Evolutionary conservation across 2,329 filamentous ascomycete genomes (phyloP).

Genomic region (Pseudocercospora fijiensis): DNA sequence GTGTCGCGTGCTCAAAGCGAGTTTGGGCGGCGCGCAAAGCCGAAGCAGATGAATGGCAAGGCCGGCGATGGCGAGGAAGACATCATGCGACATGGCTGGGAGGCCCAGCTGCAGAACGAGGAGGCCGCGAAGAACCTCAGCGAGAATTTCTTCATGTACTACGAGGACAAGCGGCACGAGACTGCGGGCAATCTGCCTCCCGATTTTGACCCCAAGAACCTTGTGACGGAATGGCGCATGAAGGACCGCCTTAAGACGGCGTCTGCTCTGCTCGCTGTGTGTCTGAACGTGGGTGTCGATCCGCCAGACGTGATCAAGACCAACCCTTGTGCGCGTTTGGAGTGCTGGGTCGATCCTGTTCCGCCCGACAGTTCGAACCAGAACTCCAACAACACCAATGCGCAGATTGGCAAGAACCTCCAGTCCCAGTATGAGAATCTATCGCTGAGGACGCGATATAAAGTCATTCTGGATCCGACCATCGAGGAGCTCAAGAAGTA

Average conservation of each 20-base stretch:
- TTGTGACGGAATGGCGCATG: slow-evolving; percentile 93
- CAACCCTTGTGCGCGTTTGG: slow-evolving; percentile 84
- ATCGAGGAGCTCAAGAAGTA: slow-evolving; percentile 98
- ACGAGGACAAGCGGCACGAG: slow-evolving; percentile 95
- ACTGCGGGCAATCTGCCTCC: slow-evolving; percentile 84
- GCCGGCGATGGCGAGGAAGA: slow-evolving; percentile 16
- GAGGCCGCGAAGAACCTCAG: slow-evolving; percentile 70
- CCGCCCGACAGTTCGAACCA: slow-evolving; percentile 51
- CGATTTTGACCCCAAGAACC: slow-evolving; percentile 32
- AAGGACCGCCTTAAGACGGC: slow-evolving; percentile 94
- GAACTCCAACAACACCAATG: slow-evolving; percentile 50
- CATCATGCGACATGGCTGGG: slow-evolving; percentile 77
- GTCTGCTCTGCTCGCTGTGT: slow-evolving; percentile 88
- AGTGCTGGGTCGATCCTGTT: slow-evolving; percentile 95
- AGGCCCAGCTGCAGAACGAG: slow-evolving; percentile 88
- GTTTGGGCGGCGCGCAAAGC: slow-evolving; percentile 14
- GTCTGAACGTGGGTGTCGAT: slow-evolving; percentile 95
- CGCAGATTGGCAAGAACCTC: slow-evolving; percentile 93
- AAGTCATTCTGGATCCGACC: slow-evolving; percentile 92
- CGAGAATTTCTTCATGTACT: slow-evolving; percentile 99
- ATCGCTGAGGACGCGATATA: slow-evolving; percentile 93
- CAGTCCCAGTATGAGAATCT: slow-evolving; percentile 95
- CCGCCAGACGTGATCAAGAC: slow-evolving; percentile 97
- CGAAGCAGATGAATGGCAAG: slow-evolving; percentile 1
- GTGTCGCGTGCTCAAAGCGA: slow-evolving; percentile 27